Evolutionary conservation across 495 filamentous ascomycete genomes (phyloP).

Genomic region (Chaetomium tenue): DNA sequence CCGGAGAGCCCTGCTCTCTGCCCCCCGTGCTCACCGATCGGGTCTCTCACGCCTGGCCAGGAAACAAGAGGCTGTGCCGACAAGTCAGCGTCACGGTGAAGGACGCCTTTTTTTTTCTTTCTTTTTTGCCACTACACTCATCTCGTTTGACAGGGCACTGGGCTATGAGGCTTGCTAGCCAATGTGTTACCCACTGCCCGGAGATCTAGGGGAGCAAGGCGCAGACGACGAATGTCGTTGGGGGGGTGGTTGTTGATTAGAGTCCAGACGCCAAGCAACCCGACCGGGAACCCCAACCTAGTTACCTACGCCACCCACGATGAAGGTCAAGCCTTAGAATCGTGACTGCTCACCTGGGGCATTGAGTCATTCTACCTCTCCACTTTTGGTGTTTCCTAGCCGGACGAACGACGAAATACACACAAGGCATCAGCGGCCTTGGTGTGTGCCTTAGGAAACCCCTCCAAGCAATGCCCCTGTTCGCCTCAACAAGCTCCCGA

Average conservation of each 20-base stretch:
- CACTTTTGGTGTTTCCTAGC: constrained; percentile 18
- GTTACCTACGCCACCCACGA: background rate
- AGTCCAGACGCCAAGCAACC: background rate
- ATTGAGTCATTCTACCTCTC: constrained; percentile 25
- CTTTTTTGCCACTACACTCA: background rate
- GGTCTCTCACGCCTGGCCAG: background rate
- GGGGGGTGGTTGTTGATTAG: background rate
- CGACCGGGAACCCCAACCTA: background rate
- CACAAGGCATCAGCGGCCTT: constrained; percentile 25
- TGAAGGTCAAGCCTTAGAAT: background rate
- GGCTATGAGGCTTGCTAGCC: background rate
- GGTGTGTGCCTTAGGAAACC: constrained; percentile 27
- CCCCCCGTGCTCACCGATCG: background rate
- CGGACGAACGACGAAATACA: constrained; percentile 12
- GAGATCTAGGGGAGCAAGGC: background rate
- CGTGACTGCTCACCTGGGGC: constrained; percentile 5
- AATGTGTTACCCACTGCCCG: background rate
- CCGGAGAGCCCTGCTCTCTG: constrained; percentile 5
- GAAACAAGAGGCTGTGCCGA: constrained; percentile 1
- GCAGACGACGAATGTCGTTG: background rate
- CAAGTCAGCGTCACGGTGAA: background rate
- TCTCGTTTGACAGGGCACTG: background rate
- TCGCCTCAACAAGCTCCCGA: constrained; percentile 4
- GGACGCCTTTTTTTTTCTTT: no score
- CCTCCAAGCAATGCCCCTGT: constrained; percentile 19